A percentile compares a stretch with the other conserved stretches of the same genome.
Conservation (phyloP, 2,329 filamentous ascomycete genomes). For the Fusarium napiforme region DNA sequence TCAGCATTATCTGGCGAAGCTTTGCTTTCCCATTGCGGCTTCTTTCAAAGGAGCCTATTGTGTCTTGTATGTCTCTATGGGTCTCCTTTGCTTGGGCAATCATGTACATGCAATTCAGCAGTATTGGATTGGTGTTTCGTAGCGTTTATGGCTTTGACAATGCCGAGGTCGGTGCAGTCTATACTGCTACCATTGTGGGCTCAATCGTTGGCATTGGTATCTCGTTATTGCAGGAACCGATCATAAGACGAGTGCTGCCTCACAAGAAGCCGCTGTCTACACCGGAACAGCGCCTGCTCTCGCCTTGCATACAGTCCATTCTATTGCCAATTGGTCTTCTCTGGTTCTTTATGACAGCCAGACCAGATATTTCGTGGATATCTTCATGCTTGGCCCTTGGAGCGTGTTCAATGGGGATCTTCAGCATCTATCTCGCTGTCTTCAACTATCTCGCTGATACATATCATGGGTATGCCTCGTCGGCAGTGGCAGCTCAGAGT, state of each 20-base stretch:
- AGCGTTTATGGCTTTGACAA: conserved; percentile 69
- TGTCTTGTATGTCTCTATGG: conserved; percentile 77
- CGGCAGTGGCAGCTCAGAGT: conserved; percentile 87
- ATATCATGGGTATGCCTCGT: conserved; percentile 86
- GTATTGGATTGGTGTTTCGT: conserved; percentile 73
- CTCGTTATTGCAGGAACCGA: conserved; percentile 66
- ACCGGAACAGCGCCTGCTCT: conserved; percentile 72
- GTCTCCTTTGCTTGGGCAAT: conserved; percentile 77
- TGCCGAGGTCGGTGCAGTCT: conserved; percentile 70
- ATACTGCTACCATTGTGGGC: conserved; percentile 57
- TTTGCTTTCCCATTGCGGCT: conserved; percentile 53
- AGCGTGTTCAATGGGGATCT: conserved; percentile 74
- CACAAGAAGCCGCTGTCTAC: conserved; percentile 29
- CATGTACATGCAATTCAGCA: conserved; percentile 69
- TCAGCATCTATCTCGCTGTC: conserved; percentile 74
- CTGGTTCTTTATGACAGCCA: conserved; percentile 76
- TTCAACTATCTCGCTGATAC: conserved; percentile 96
- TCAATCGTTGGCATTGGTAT: conserved; percentile 62
- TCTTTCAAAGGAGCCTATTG: conserved; percentile 68
- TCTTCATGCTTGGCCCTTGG: conserved; percentile 70
- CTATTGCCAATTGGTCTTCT: conserved; percentile 74
- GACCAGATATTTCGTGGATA: conserved; percentile 67
- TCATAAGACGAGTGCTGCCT: conserved; percentile 61
- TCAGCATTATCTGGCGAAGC: conserved; percentile 42
- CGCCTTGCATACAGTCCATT: conserved; percentile 70